Evolutionary conservation across 2,329 filamentous ascomycete species (phyloP).

Genomic region (Aureobasidium sp.): DNA sequence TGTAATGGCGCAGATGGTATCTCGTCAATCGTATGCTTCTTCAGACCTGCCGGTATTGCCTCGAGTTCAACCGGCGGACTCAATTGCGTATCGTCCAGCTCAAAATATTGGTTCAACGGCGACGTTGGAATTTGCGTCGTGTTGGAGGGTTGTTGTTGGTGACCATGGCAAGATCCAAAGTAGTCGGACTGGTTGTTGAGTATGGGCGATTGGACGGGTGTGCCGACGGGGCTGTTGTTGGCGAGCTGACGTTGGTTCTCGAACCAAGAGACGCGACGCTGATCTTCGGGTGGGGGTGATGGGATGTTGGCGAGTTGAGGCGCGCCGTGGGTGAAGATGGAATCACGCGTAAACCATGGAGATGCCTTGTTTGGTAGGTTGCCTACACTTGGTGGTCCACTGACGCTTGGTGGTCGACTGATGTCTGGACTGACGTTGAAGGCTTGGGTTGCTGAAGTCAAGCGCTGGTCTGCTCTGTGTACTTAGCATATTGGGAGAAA

Average conservation of each 20-base stretch:
- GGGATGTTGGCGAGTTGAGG: neutral
- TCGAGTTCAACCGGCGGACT: constrained; percentile 12
- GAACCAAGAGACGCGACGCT: neutral
- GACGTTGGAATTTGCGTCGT: neutral
- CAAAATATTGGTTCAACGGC: neutral
- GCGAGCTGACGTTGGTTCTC: neutral
- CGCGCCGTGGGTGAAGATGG: neutral
- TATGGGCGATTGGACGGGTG: neutral
- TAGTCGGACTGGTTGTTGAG: neutral
- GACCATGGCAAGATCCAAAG: neutral
- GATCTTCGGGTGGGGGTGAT: neutral
- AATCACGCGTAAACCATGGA: constrained; percentile 9
- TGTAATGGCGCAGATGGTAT: neutral
- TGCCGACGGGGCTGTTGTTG: neutral
- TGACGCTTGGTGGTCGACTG: neutral
- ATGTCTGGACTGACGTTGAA: neutral
- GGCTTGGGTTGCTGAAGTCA: neutral
- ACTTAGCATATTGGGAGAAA: neutral
- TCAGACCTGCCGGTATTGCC: neutral
- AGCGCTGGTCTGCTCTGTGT: neutral
- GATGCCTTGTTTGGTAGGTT: neutral
- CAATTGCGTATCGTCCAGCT: constrained; percentile 5
- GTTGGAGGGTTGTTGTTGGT: neutral
- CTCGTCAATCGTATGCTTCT: neutral
- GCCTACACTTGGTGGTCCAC: neutral